Evolutionary conservation across 495 filamentous ascomycete genomes (phyloP), one percentile per base, ranked within the genome.

Genomic region (Friedmanniomyces simplex): DNA sequence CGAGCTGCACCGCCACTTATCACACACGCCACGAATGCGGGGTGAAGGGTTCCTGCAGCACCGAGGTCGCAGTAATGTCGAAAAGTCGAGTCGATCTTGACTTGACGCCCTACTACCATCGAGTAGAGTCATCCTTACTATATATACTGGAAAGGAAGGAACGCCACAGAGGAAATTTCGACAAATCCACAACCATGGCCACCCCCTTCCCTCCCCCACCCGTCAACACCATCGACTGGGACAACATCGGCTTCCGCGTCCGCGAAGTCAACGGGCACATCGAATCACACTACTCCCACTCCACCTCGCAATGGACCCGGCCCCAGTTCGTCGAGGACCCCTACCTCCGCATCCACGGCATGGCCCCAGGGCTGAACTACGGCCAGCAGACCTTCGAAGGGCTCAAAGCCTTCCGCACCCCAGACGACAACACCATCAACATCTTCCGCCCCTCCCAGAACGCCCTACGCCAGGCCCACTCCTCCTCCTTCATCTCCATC

Each of bases 151-250:
- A 32, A 32, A 10, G 28, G 10, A 10, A 32, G 28, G 28, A 3
- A 43, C 18, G 14, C 14, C 14, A 16, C 18, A 43, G 14, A 37
- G 16, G 8, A 37, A 37, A 37, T 37, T 37, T 37, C 34, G 8
- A 8, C 34, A 8, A 37, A 8, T 37, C 39, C 39, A 6, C 52
- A 21, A 57, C 26, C 30, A 64, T 66, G 61, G 48, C 61, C 18
- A 53, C 54, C 67, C 57, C 73, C 50, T 95, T 94, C 66, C 91
- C 91, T 42, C 91, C 91, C 25, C 82, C 86, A 1, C 88, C 91
- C 5, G 81, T 86, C 58, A 81, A 81, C 66, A 84, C 87, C 47
- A 89, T 93, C 77, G 89, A 96, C 79, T 96, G 91, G 91, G 77
- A 75, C 63, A 82, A 95, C 68, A 78, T 97, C 45, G 91, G 91